phyloP scores from a whole-genome alignment of 2,329 filamentous ascomycete genomes.

The Microdochium nivale region DNA sequence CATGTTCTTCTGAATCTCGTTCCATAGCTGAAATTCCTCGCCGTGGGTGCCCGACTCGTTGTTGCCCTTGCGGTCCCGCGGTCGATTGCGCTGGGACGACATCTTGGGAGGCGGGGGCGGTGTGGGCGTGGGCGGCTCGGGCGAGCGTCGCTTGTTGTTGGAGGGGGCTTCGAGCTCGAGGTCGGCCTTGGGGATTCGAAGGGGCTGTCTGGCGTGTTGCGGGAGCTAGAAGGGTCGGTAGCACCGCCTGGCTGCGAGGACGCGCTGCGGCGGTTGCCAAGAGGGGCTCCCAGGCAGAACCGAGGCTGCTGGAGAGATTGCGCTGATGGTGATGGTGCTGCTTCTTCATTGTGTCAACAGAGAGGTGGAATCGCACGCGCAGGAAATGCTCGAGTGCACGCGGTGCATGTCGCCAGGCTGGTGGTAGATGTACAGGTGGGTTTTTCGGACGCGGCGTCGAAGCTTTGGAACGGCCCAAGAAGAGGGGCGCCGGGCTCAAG shows the following conservation, averaged over 20 bases:
- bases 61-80: conserved; percentile 25
- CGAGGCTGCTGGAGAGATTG: conserved; percentile 9
- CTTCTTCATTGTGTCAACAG: conserved; percentile 10
- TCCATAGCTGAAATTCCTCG: conserved; percentile 32
- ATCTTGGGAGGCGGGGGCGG: conserved; percentile 7
- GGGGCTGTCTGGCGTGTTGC: conserved; percentile 1
- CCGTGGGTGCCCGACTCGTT: conserved; percentile 27
- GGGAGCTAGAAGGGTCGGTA: not conserved
- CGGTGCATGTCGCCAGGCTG: not conserved
- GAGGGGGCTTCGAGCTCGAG: not conserved
- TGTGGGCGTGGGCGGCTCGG: not conserved
- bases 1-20: conserved; percentile 28
- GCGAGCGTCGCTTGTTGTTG: not conserved
- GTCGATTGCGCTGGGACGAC: conserved; percentile 21
- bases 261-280: conserved; percentile 5
- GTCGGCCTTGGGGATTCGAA: not conserved
- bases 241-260: conserved; percentile 1
- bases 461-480: no score
- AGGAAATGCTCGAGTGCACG: not conserved
- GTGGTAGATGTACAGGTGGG: not conserved
- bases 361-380: conserved; percentile 4
- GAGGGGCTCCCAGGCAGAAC: conserved; percentile 8
- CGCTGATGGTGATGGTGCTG: conserved; percentile 4
- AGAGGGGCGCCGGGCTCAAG: not conserved
- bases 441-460: not conserved